Evolutionary conservation across 2,329 filamentous ascomycete species (phyloP).

Genomic region (Dissoconium aciculare): DNA sequence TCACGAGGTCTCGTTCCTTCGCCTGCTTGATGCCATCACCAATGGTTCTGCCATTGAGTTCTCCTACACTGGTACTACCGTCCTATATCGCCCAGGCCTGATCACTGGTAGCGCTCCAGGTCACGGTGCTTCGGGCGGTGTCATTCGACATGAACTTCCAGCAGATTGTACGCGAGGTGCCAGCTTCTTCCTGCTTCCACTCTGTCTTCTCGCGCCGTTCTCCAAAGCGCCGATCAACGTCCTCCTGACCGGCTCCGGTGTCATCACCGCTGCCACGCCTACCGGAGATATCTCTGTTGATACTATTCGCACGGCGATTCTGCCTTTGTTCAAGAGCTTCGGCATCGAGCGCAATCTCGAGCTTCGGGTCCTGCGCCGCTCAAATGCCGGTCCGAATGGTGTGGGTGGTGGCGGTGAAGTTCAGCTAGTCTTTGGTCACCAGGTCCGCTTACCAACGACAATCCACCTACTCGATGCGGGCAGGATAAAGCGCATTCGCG

Average conservation of each 20-base stretch:
- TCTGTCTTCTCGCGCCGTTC: slow-evolving; percentile 85
- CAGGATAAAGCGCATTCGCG: slow-evolving; percentile 72
- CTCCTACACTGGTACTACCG: slow-evolving; percentile 84
- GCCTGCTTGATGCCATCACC: slow-evolving; percentile 83
- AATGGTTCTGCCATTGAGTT: slow-evolving; percentile 94
- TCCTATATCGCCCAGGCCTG: slow-evolving; percentile 81
- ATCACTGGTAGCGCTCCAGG: slow-evolving; percentile 75
- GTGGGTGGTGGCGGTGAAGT: slow-evolving; percentile 78
- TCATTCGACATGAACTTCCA: slow-evolving; percentile 69
- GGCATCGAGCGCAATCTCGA: slow-evolving; percentile 80
- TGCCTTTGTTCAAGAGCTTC: slow-evolving; percentile 80
- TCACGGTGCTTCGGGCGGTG: slow-evolving; percentile 55
- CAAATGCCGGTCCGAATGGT: slow-evolving; percentile 60
- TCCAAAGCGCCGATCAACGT: slow-evolving; percentile 84
- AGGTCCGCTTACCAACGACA: slow-evolving; percentile 86
- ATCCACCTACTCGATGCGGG: slow-evolving; percentile 76
- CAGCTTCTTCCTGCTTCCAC: slow-evolving; percentile 79
- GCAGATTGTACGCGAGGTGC: slow-evolving; percentile 64
- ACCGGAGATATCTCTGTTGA: slow-evolving; percentile 81
- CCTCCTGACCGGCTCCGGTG: slow-evolving; percentile 74
- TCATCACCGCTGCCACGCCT: slow-evolving; percentile 77
- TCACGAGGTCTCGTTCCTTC: slow-evolving; percentile 89
- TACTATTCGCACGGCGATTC: slow-evolving; percentile 79
- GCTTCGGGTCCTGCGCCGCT: slow-evolving; percentile 63
- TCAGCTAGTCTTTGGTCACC: slow-evolving; percentile 84